Evolutionary conservation across 176 grass and related monocot genomes (phyloP), one percentile per base, ranked within the genome.

Genomic region (Calamus simplicifolius): DNA sequence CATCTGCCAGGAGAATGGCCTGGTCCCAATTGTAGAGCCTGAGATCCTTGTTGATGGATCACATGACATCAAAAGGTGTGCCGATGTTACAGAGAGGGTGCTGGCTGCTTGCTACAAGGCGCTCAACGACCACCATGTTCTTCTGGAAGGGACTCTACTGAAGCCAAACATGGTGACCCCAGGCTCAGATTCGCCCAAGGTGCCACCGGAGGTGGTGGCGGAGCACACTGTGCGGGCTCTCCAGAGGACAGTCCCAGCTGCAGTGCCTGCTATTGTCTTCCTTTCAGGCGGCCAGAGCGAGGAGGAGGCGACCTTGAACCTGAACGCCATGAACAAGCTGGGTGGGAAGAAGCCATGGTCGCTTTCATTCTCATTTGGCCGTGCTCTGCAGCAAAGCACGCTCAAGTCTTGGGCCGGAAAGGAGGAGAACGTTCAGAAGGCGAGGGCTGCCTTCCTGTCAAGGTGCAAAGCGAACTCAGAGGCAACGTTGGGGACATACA

Each of bases 391-490:
- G 58, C 59, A 48, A 48, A 61, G 59, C 59, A 61, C 59, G 12
- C 59, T 61, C 18, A 19, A 61, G 29, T 29, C 59, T 38, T 61
- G 59, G 59, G 7, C 28, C 19, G 59, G 59, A 2, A 48, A 61
- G 59, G n/a, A 12, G 28, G 30, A 61, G 59, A 61, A 61, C 43
- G 17, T 61, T 3, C n/a, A 48, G 28, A 61, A 23, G 59, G 59
- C 59, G 19, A 61, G 59, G 59, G 19, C 59, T 48, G 59, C 59
- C 5, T 61, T 61, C 30, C 59, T 61, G 0, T 0, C 59, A 17
- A 31, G 59, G 59, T 61, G 59, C 59, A 61, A 61, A n/a, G 59
- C 59, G 19, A 61, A 61, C 58, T 61, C 58, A 5, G 58, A 61
- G 29, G 58, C 59, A 12, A 61, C 59, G 18, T n/a, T 61, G 1